A percentile compares a stretch with the other conserved stretches of the same genome.
These are phyloP conservation scores for Funneliformis geosporum DNA, from an alignment of 192 early-diverging fungal species.

Conservation along the genomic window DNA sequence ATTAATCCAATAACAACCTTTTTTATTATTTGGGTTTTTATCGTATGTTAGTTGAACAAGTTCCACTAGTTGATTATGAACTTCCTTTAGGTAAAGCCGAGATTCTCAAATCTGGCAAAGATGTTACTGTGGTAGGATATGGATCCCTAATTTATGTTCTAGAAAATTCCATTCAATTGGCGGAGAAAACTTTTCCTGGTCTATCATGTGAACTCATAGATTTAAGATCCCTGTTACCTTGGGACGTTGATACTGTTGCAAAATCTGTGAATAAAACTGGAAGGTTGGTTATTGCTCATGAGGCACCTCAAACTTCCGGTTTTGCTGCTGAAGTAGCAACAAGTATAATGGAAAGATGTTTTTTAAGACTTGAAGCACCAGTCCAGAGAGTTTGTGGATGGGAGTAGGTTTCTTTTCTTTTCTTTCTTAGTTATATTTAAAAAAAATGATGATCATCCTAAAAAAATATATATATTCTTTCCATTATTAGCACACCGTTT, in stretches of 20 bases:
- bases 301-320: conserved; percentile 87
- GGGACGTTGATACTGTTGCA: conserved; percentile 87
- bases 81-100: conserved; percentile 92
- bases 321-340: conserved; percentile 91
- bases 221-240: conserved; percentile 85
- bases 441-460: not conserved
- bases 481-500: conserved; percentile 70
- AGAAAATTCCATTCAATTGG: conserved; percentile 85
- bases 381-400: conserved; percentile 86
- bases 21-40: not conserved
- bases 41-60: conserved; percentile 76
- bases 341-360: conserved; percentile 89
- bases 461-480: conserved; percentile 6
- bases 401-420: conserved; percentile 43
- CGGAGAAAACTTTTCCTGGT: conserved; percentile 84
- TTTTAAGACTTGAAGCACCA: conserved; percentile 88
- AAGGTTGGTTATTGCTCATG: conserved; percentile 87
- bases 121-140: conserved; percentile 89
- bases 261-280: conserved; percentile 95
- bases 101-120: conserved; percentile 78
- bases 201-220: conserved; percentile 91
- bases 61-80: conserved; percentile 89
- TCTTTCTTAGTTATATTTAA: not conserved
- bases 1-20: too few relatives aligned
- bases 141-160: conserved; percentile 93